Evolutionary conservation across 2,329 filamentous ascomycete genomes (phyloP), one percentile per base, ranked within the genome.

Genomic region (Alternaria alternata): DNA sequence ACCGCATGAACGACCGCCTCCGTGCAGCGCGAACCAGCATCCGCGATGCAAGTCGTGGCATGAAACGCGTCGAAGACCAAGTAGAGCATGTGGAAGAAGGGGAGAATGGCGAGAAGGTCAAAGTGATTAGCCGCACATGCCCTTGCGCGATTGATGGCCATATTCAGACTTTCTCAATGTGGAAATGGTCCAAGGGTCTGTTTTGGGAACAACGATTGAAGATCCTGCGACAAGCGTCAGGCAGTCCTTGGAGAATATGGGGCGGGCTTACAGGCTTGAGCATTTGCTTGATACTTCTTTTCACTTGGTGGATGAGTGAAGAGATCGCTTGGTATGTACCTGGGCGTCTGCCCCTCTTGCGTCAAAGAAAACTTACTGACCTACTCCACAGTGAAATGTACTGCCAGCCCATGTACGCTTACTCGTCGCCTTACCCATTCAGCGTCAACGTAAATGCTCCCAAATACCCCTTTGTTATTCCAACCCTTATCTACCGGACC

Each of bases 381-480:
- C 24, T 49, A 42, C 14, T 30, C 22, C n/a, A 26, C 39, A 78
- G 76, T 64, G 81, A 84, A 36, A 74, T 80, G 28, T 87, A 84
- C 72, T 86, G 83, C 68, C 83, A 85, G 48, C 83, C 82, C 3
- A 63, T 76, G 7, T 82, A 84, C 59, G 82, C 84, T 5, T 66
- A 75, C 12, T 78, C 69, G 7, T 86, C 86, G 26, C 66, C 64
- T 65, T 74, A 79, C 36, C 83, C 82, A 22, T 85, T 82, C 60
- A 84, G 83, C 54, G 76, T 86, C 34, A 77, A 81, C 43, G 80
- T 80, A 20, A 77, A 86, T 62, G 84, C 84, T 9, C 86, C 87
- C 0, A 69, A 77, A 22, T 85, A 82, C 51, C 86, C 86, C 0
- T 86, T 82, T 61, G 85, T 87, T 5, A 79, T 87, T 5, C 84